These are phyloP conservation scores for Ceratobasidium sp. DNA, from an alignment of 1,284 basidiomycete species.

Conservation along the genomic window DNA sequence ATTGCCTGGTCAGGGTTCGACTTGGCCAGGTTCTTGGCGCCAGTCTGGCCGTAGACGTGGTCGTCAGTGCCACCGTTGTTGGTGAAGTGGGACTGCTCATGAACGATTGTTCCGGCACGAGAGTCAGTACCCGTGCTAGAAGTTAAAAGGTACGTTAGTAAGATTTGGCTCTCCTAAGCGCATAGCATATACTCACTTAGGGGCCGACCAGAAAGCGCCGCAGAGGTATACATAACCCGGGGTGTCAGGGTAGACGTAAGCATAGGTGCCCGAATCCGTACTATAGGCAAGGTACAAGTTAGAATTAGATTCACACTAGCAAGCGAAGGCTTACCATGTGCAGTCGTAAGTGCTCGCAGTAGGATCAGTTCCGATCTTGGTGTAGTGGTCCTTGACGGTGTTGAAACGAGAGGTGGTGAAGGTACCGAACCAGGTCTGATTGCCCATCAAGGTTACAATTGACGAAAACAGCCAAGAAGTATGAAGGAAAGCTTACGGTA, in stretches of 20 bases:
- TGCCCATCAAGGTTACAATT: not conserved
- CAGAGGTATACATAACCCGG: constrained; percentile 43
- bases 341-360: constrained; percentile 41
- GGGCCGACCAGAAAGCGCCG: constrained; percentile 43
- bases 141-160: not conserved
- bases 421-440: constrained; percentile 42
- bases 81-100: constrained; percentile 44
- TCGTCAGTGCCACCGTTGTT: constrained; percentile 41
- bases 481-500: constrained; percentile 10
- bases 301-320: not conserved
- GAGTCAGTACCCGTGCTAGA: constrained; percentile 43
- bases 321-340: constrained; percentile 1
- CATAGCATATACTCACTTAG: constrained; percentile 12
- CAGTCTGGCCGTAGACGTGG: constrained; percentile 39
- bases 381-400: constrained; percentile 43
- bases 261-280: constrained; percentile 7
- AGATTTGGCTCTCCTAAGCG: not conserved
- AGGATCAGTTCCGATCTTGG: constrained; percentile 33
- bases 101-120: constrained; percentile 43
- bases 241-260: constrained; percentile 28
- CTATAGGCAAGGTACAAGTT: not conserved
- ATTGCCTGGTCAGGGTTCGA: constrained; percentile 34
- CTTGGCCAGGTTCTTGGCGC: constrained; percentile 31
- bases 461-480: not conserved
- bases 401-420: constrained; percentile 31